Conservation (phyloP, 2,329 filamentous ascomycete species). For the Neopestalotiopsis sp. region DNA sequence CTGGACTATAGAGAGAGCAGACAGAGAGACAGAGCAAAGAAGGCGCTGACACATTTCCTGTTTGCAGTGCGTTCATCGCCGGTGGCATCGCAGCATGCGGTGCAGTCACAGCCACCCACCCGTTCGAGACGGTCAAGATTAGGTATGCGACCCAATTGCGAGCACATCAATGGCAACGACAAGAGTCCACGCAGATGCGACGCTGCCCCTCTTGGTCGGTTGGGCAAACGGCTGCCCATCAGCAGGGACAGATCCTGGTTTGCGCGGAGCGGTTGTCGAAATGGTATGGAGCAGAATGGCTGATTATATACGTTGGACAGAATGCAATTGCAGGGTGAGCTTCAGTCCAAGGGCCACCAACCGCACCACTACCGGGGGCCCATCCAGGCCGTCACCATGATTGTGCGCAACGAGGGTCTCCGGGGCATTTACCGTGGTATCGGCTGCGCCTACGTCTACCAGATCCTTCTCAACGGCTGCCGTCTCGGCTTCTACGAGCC, state of each 20-base stretch:
- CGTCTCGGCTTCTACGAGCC: slow-evolving; percentile 98
- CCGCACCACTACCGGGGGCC: slow-evolving; percentile 90
- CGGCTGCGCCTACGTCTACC: slow-evolving; percentile 93
- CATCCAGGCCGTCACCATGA: slow-evolving; percentile 88
- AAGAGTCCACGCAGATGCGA: neutral
- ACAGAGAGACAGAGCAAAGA: neutral
- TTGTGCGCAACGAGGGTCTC: slow-evolving; percentile 87
- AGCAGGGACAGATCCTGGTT: slow-evolving; percentile 19
- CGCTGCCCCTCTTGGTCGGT: neutral
- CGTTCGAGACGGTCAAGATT: slow-evolving; percentile 99
- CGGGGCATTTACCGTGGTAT: slow-evolving; percentile 87
- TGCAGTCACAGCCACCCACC: slow-evolving; percentile 95
- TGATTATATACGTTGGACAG: slow-evolving; percentile 46
- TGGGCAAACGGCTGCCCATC: neutral
- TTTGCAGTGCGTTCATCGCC: slow-evolving; percentile 81
- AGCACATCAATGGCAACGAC: neutral
- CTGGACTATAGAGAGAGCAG: neutral
- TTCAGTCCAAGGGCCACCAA: slow-evolving; percentile 84
- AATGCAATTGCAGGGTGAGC: slow-evolving; percentile 94
- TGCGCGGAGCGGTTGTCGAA: slow-evolving; percentile 15
- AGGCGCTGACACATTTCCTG: neutral
- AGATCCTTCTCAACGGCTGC: slow-evolving; percentile 95
- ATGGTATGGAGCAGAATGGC: slow-evolving; percentile 5
- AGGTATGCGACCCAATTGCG: slow-evolving; percentile 61
- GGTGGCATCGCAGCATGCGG: slow-evolving; percentile 97